Evolutionary conservation across 2,329 filamentous ascomycete species (phyloP), one percentile per base, ranked within the genome.

Genomic region (Gnomoniopsis smithogilvyi): DNA sequence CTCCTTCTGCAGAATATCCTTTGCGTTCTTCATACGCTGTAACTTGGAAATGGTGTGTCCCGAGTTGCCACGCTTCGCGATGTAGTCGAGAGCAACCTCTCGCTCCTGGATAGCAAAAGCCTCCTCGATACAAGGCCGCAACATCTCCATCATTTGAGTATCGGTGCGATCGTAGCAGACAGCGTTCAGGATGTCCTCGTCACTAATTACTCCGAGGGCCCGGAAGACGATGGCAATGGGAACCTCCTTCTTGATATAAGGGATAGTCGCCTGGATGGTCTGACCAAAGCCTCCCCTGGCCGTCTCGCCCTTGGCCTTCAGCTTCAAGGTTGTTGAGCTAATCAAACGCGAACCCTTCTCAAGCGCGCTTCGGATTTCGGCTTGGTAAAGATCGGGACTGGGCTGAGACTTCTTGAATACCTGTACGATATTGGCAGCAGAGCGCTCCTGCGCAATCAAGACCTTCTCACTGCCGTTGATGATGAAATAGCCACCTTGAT

Each of bases 401-500:
- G 92, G 92, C 66, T 88, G 85, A 0, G 94, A 92, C 79, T 99
- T 99, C 77, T 96, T 94, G 85, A 99, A 99, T 30, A 99, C 94
- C 76, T 99, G 95, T 6, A 99, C 95, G 60, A 98, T 99, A 71
- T 99, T 99, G 70, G 94, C 95, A 45, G 95, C 95, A 71, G 93
- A 97, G 63, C 95, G 90, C 75, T 99, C 95, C 73, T 99, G 95
- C 1, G 95, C 95, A 68, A 99, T 99, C 66, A 99, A 78, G 22
- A 99, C 95, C 81, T 99, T 99, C 72, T 99, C 95, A 74, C 91
- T 96, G 47, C 95, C 95, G 77, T 99, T 99, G 81, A 99, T 99
- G 68, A 99, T 92, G 71, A 99, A 99, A 76, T 99, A 99, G 65
- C 95, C 95, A 66, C 95, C 95, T 70, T 97, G 95, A 70, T 99